These are phyloP conservation scores for Candida montana DNA, from an alignment of 805 yeast genomes.

Conservation along the genomic window DNA sequence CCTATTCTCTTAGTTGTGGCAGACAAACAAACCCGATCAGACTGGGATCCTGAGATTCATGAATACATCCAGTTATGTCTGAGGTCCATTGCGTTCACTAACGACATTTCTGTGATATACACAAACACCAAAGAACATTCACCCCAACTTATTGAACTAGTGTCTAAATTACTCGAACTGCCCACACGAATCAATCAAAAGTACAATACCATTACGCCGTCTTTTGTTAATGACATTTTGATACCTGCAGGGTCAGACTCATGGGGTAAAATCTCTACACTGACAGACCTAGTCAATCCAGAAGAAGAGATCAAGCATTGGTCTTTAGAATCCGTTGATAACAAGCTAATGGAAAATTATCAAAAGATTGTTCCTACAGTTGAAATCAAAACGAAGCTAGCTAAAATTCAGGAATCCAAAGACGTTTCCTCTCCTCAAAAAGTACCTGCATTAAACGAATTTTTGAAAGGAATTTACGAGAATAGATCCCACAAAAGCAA, in stretches of 20 bases:
- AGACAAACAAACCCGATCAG: slow-evolving; percentile 7
- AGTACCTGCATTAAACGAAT: slow-evolving; percentile 3
- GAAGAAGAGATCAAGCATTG: slow-evolving; percentile 16
- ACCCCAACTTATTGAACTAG: slow-evolving; percentile 2
- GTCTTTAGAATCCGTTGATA: slow-evolving; percentile 25
- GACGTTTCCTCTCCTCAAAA: background rate
- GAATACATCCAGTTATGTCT: slow-evolving; percentile 33
- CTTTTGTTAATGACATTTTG: slow-evolving; percentile 20
- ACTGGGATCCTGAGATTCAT: slow-evolving; percentile 20
- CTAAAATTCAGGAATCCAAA: too few species aligned
- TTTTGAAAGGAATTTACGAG: slow-evolving; percentile 3
- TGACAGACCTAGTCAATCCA: slow-evolving; percentile 31
- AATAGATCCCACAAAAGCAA: background rate
- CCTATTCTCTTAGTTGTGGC: slow-evolving; percentile 7
- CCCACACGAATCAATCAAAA: slow-evolving; percentile 5
- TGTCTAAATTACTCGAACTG: slow-evolving; percentile 7
- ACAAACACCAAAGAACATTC: slow-evolving; percentile 2
- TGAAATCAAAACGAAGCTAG: background rate
- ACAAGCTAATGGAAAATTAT: slow-evolving; percentile 11
- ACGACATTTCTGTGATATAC: slow-evolving; percentile 11
- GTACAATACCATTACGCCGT: slow-evolving; percentile 3
- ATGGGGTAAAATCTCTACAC: slow-evolving; percentile 40
- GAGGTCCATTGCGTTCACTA: slow-evolving; percentile 12
- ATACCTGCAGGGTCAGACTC: slow-evolving; percentile 51
- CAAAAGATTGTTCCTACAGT: slow-evolving; percentile 16